Base-by-base conservation (phyloP, 2,329 filamentous ascomycete genomes). In the Aureobasidium sp. region DNA sequence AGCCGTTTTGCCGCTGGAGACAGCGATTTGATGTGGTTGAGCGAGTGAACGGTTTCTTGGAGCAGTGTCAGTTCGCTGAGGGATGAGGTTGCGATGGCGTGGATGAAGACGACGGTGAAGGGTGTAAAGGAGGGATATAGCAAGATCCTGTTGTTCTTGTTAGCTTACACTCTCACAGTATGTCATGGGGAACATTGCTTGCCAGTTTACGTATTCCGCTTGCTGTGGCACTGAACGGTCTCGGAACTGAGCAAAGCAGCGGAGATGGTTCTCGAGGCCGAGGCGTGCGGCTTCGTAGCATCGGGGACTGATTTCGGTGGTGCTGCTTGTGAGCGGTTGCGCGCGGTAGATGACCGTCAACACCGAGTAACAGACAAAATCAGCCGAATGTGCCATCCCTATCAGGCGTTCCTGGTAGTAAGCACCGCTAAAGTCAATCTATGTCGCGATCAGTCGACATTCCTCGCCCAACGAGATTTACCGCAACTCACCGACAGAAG, bases 61-160 rank as follows among this genome's bases (percentile, higher is more conserved):
- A 65, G 46, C 0, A 65, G 57, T 3, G 19, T 15, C 1, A 65
- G 35, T 8, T 65, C 63, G 1, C 49, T 27, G 2, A 31, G n/a
- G 8, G 58, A 50, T n/a, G 63, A 46, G 5, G 63, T 65, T 19
- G 62, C 60, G 4, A 64, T 60, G 1, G 63, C 62, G n/a, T 61
- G 62, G 2, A 62, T 64, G 23, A 65, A 65, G 13, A 64, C 57
- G 7, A 65, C 53, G 3, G 62, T 60, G 15, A 62, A 65, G 0
- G 63, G 63, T 8, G 62, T 62, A 25, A 65, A 65, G 0, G 63
- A 64, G 5, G 57, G 58, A 40, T 62, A 65, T 4, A 65, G 54
- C 11, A 65, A 15, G 5, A 65, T 62, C 63, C 45, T 47, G 27
- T 2, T 19, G 10, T 1, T 19, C 10, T 10, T 0, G 15, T 47